These are phyloP conservation scores for Geotrichum histeridarum DNA, from an alignment of 1,139 yeast genomes.

Conservation along the genomic window DNA sequence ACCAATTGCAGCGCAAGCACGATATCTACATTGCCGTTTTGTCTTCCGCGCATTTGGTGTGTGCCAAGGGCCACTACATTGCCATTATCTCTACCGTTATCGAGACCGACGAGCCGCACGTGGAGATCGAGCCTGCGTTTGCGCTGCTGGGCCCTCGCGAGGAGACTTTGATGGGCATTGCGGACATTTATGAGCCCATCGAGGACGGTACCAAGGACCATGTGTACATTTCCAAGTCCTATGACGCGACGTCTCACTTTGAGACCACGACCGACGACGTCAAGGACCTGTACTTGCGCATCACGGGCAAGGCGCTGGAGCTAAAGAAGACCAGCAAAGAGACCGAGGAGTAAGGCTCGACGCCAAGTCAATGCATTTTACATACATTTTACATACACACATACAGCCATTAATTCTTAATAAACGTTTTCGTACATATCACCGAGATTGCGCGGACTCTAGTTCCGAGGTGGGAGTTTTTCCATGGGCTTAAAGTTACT, in stretches of 20 bases:
- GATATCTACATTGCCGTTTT: slow-evolving; percentile 92
- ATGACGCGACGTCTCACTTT: slow-evolving; percentile 93
- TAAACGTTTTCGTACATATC: too few species aligned
- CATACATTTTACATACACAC: too few species aligned
- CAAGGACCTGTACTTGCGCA: slow-evolving; percentile 85
- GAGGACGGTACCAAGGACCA: slow-evolving; percentile 78
- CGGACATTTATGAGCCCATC: slow-evolving; percentile 83
- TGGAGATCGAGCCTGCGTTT: slow-evolving; percentile 91
- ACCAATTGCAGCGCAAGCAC: slow-evolving; percentile 87
- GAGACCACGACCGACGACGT: slow-evolving; percentile 96
- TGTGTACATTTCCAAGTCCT: slow-evolving; percentile 78
- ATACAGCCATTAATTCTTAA: too few species aligned
- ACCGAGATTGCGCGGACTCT: too few species aligned
- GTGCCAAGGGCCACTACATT: slow-evolving; percentile 81
- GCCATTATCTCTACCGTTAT: slow-evolving; percentile 93
- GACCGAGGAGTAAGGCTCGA: background rate
- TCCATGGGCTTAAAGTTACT: too few species aligned
- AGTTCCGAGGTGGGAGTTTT: too few species aligned
- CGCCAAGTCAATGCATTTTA: too few species aligned
- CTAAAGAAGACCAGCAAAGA: slow-evolving; percentile 71
- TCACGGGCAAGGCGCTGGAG: slow-evolving; percentile 87
- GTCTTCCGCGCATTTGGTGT: slow-evolving; percentile 85
- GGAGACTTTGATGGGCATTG: slow-evolving; percentile 93
- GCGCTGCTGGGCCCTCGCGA: slow-evolving; percentile 70
- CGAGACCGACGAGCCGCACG: slow-evolving; percentile 89